Evolutionary conservation across 2,329 filamentous ascomycete species (phyloP).

Genomic region (Tricladium varicosporioides): DNA sequence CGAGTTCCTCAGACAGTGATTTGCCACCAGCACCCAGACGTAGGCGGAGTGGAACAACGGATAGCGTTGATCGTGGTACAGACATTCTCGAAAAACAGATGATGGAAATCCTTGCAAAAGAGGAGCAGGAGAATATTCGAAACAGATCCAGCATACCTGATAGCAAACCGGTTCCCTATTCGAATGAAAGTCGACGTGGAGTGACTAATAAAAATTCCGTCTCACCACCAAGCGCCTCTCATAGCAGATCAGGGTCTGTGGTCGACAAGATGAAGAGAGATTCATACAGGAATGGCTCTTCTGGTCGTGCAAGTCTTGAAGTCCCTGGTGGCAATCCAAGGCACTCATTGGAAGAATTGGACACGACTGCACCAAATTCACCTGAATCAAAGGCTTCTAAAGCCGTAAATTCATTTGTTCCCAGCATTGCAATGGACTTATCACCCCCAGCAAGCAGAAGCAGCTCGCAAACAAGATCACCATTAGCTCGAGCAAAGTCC

Average conservation of each 20-base stretch:
- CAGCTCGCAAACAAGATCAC: constrained; percentile 61
- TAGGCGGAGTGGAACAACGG: constrained; percentile 43
- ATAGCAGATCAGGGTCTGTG: constrained; percentile 25
- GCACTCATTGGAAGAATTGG: constrained; percentile 42
- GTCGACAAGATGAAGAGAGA: constrained; percentile 20
- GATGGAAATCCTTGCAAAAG: constrained; percentile 57
- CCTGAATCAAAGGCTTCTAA: constrained; percentile 25
- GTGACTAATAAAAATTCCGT: neutral
- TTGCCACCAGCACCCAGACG: constrained; percentile 37
- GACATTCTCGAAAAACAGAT: constrained; percentile 61
- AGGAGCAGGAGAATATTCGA: constrained; percentile 38
- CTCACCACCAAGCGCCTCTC: constrained; percentile 9
- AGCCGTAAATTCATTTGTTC: constrained; percentile 44
- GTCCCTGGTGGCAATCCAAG: constrained; percentile 40
- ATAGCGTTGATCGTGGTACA: constrained; percentile 45
- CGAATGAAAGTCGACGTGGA: constrained; percentile 15
- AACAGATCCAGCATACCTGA: constrained; percentile 15
- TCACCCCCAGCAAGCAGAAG: constrained; percentile 63
- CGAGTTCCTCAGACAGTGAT: constrained; percentile 60
- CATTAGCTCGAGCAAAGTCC: constrained; percentile 42
- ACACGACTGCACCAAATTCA: constrained; percentile 40
- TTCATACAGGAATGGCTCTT: constrained; percentile 20
- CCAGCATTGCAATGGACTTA: constrained; percentile 59
- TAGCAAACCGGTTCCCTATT: constrained; percentile 10
- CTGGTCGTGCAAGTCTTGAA: constrained; percentile 44